phyloP scores from a whole-genome alignment of 345 rosid genomes.

The Kernera saxatilis region DNA sequence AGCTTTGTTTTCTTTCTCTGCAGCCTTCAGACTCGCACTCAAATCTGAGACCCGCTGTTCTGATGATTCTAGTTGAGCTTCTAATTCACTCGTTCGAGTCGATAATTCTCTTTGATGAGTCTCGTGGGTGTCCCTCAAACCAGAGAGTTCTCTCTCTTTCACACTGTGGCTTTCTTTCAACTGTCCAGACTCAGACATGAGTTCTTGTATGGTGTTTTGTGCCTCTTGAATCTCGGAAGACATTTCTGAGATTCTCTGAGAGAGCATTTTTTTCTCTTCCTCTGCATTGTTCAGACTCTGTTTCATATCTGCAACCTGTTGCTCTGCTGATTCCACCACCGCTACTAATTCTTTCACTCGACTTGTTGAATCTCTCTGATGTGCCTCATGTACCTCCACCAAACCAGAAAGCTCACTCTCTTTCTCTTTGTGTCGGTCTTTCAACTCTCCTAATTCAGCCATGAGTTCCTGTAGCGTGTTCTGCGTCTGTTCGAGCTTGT shows the following conservation, averaged over 20 bases:
- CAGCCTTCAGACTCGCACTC: slow-evolving; percentile 33
- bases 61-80: slow-evolving; percentile 39
- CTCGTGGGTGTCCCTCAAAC: slow-evolving; percentile 49
- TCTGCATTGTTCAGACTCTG: slow-evolving; percentile 35
- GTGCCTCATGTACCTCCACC: not conserved
- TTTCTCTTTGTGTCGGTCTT: slow-evolving; percentile 26
- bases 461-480: slow-evolving; percentile 33
- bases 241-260: slow-evolving; percentile 40
- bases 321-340: not conserved
- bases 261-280: slow-evolving; percentile 55
- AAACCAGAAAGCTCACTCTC: not conserved
- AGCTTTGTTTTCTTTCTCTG: slow-evolving; percentile 47
- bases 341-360: not conserved
- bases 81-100: slow-evolving; percentile 20
- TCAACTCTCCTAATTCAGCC: slow-evolving; percentile 39
- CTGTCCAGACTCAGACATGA: slow-evolving; percentile 38
- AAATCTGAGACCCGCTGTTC: slow-evolving; percentile 44
- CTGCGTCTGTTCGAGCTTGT: slow-evolving; percentile 43
- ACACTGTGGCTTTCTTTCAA: slow-evolving; percentile 42
- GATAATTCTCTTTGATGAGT: slow-evolving; percentile 46
- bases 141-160: slow-evolving; percentile 51
- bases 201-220: slow-evolving; percentile 35
- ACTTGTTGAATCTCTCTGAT: slow-evolving; percentile 1
- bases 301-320: slow-evolving; percentile 37
- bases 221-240: slow-evolving; percentile 50